Percentiles rank a stretch among this genome's conserved stretches.
Conservation (phyloP, 352 stramenopile species). For the Saprolegnia parasitica region DNA sequence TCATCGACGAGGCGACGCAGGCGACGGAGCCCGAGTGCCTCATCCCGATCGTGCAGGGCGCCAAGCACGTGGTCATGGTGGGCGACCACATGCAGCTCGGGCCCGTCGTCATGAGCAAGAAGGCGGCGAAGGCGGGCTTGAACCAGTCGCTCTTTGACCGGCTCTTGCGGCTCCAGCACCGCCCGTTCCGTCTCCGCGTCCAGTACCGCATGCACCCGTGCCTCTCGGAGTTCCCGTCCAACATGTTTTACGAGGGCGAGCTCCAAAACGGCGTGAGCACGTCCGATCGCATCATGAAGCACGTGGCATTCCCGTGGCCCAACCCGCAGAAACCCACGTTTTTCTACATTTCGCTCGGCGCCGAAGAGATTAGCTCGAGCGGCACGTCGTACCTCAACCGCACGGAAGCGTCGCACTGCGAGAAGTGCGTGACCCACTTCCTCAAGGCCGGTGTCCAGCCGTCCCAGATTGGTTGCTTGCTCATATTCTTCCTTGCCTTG, state of each 20-base stretch:
- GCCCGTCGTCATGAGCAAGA: conserved; percentile 99
- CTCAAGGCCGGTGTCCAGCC: conserved; percentile 90
- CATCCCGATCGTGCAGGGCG: conserved; percentile 98
- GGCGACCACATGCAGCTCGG: conserved; percentile 98
- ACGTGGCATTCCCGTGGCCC: conserved; percentile 96
- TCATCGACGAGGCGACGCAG: conserved; percentile 99
- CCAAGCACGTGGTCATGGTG: conserved; percentile 99
- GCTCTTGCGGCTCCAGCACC: conserved; percentile 92
- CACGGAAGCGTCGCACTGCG: conserved; percentile 96
- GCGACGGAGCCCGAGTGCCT: conserved; percentile 98
- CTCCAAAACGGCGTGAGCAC: conserved; percentile 98
- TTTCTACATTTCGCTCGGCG: conserved; percentile 95
- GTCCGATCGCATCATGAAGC: conserved; percentile 83
- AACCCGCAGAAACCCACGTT: conserved; percentile 96
- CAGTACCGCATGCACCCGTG: conserved; percentile 99
- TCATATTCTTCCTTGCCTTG: conserved; percentile 3
- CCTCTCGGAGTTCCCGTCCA: conserved; percentile 98
- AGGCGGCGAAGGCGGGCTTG: conserved; percentile 94
- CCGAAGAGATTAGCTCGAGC: conserved; percentile 97
- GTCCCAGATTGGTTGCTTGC: conserved; percentile 77
- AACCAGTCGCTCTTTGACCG: conserved; percentile 98
- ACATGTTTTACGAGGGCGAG: conserved; percentile 99
- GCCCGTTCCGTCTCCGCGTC: conserved; percentile 95
- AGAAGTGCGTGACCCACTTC: conserved; percentile 98
- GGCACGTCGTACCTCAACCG: conserved; percentile 99